Evolutionary conservation across 148 eudicot species (phyloP).

Genomic region (Beta vulgaris): DNA sequence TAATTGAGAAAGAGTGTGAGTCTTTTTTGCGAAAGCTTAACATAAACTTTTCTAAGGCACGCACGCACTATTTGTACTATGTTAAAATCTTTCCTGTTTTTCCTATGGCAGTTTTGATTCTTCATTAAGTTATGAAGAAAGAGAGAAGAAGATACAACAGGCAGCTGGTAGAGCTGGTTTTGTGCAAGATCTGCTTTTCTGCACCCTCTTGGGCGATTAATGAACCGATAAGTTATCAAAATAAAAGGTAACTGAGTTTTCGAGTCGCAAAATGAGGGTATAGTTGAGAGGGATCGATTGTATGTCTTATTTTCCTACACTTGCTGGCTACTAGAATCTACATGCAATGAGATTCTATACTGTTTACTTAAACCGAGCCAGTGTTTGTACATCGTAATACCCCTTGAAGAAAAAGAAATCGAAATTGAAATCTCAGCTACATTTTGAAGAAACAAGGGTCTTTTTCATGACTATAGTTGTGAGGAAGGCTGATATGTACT

Average conservation of each 20-base stretch:
- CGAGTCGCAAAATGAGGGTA: background rate
- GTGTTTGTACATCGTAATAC: constrained; percentile 16
- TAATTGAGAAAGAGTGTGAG: too few species aligned
- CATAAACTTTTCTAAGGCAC: too few species aligned
- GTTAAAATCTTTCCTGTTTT: background rate
- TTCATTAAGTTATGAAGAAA: constrained; percentile 73
- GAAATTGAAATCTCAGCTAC: constrained; percentile 16
- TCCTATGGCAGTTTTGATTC: constrained; percentile 64
- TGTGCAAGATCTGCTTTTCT: constrained; percentile 73
- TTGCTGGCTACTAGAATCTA: constrained; percentile 11
- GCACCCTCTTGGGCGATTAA: constrained; percentile 67
- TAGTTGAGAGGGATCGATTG: constrained; percentile 8
- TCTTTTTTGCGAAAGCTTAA: too few species aligned
- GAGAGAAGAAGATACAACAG: constrained; percentile 64
- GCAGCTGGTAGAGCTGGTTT: constrained; percentile 77
- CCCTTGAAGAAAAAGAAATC: constrained; percentile 14
- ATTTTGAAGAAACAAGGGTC: constrained; percentile 16
- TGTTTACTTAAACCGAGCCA: background rate
- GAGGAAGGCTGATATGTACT: background rate
- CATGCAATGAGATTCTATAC: background rate
- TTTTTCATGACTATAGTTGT: constrained; percentile 12
- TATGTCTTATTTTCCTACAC: constrained; percentile 9
- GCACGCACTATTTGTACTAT: background rate
- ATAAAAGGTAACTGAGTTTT: constrained; percentile 27
- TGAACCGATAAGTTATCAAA: constrained; percentile 13